Conservation (phyloP, 2,329 filamentous ascomycete species). For the Dothidotthia symphoricarpi region DNA sequence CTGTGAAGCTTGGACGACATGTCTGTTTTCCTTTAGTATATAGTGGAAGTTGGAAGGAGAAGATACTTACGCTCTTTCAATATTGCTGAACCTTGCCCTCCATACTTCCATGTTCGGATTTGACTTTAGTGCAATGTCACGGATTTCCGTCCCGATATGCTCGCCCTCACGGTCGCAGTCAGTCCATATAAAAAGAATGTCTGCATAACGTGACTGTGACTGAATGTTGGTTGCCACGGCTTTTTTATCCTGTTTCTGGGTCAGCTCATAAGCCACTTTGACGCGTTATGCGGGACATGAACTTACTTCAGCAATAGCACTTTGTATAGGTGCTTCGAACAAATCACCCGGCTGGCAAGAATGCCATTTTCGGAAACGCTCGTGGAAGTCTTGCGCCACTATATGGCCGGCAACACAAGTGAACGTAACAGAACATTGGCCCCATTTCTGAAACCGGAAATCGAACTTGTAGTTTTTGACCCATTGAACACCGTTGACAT, state of each 20-base stretch:
- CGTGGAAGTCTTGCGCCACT: constrained; percentile 72
- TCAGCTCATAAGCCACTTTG: constrained; percentile 14
- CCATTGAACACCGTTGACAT: constrained; percentile 51
- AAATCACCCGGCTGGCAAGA: constrained; percentile 75
- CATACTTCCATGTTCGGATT: constrained; percentile 76
- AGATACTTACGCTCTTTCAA: constrained; percentile 74
- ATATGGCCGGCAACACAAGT: constrained; percentile 90
- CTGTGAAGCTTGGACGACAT: constrained; percentile 80
- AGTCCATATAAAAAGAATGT: constrained; percentile 90
- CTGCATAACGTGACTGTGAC: constrained; percentile 69
- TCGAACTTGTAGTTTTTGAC: constrained; percentile 94
- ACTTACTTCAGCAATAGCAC: constrained; percentile 63
- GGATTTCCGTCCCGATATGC: constrained; percentile 90
- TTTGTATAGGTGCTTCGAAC: constrained; percentile 76
- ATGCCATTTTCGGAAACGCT: constrained; percentile 74
- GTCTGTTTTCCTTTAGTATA: constrained; percentile 51
- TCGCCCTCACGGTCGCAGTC: constrained; percentile 98
- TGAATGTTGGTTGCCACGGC: constrained; percentile 82
- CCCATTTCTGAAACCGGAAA: constrained; percentile 85
- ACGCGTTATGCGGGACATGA: neutral
- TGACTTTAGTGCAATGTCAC: constrained; percentile 70
- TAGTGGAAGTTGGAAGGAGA: too few species aligned
- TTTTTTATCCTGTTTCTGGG: constrained; percentile 64
- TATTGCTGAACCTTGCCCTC: constrained; percentile 90
- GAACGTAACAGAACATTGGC: constrained; percentile 82